Evolutionary conservation across 2,329 filamentous ascomycete species (phyloP).

Genomic region (Botryosphaeria dothidea): DNA sequence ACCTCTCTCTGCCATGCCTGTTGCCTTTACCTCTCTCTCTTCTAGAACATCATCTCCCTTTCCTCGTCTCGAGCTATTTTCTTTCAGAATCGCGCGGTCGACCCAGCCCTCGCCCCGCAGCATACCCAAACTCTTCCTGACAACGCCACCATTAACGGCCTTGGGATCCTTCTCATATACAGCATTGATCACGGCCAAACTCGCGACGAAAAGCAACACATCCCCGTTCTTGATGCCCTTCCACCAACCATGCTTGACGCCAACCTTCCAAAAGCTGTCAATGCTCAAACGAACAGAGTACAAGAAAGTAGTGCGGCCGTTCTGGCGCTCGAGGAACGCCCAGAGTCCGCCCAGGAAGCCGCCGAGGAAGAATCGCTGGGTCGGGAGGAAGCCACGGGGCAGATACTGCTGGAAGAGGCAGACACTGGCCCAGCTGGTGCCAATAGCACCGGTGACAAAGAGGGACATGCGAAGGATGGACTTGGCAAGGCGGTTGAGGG

Average conservation of each 20-base stretch:
- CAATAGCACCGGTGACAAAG: constrained; percentile 80
- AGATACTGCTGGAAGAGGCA: constrained; percentile 85
- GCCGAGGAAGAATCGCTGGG: constrained; percentile 85
- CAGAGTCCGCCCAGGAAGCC: constrained; percentile 85
- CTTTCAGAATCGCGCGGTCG: constrained; percentile 53
- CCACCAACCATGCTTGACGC: constrained; percentile 90
- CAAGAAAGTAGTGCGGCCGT: constrained; percentile 66
- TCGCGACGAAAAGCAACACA: constrained; percentile 77
- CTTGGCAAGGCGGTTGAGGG: constrained; percentile 66
- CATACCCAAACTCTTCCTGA: constrained; percentile 74
- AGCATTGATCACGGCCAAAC: constrained; percentile 74
- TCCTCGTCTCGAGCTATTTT: constrained; percentile 17
- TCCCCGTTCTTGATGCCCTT: constrained; percentile 79
- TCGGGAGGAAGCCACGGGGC: constrained; percentile 72
- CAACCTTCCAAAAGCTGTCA: constrained; percentile 87
- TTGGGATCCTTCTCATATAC: constrained; percentile 73
- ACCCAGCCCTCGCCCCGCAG: constrained; percentile 73
- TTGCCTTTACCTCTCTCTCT: constrained; percentile 14
- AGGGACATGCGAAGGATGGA: constrained; percentile 72
- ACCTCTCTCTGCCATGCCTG: not conserved
- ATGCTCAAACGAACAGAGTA: constrained; percentile 78
- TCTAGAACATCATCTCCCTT: constrained; percentile 19
- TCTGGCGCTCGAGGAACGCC: constrained; percentile 71
- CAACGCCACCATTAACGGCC: constrained; percentile 65
- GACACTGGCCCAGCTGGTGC: constrained; percentile 83